A percentile compares a stretch with the other conserved stretches of the same genome.
Evolutionary conservation across 495 filamentous ascomycete species (phyloP).

Genomic region (Poronia punctata): DNA sequence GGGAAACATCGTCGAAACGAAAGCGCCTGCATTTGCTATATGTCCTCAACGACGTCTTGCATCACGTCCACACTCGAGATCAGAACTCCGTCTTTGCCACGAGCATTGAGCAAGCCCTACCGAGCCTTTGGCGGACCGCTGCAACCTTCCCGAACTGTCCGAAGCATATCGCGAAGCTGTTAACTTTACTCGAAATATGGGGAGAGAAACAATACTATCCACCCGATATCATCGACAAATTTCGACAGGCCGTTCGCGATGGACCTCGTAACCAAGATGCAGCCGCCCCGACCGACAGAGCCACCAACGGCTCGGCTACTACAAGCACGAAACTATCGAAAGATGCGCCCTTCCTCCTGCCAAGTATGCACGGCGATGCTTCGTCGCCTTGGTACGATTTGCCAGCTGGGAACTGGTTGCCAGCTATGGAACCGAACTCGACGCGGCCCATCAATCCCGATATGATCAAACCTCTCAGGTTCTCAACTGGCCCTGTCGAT

Average conservation of each 20-base stretch:
- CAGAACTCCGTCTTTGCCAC: conserved; percentile 48
- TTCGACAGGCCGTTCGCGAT: conserved; percentile 51
- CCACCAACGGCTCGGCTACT: conserved; percentile 10
- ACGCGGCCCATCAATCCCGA: conserved; percentile 63
- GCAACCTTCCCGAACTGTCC: conserved; percentile 56
- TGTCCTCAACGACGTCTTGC: conserved; percentile 74
- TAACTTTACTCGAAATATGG: conserved; percentile 68
- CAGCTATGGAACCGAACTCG: conserved; percentile 70
- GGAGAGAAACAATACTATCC: conserved; percentile 60
- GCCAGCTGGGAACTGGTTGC: conserved; percentile 75
- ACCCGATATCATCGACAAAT: conserved; percentile 49
- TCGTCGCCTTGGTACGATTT: conserved; percentile 75
- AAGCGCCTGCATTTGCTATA: conserved; percentile 75
- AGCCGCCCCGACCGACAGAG: conserved; percentile 1
- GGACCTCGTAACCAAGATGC: conserved; percentile 20
- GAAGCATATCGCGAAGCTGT: conserved; percentile 60
- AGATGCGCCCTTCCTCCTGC: conserved; percentile 61
- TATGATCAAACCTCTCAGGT: conserved; percentile 66
- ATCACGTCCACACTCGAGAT: conserved; percentile 63
- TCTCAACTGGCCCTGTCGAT: conserved; percentile 65
- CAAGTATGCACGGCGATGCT: conserved; percentile 68
- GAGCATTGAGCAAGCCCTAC: conserved; percentile 54
- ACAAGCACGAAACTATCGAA: conserved; percentile 31
- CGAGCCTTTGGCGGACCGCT: conserved; percentile 53
- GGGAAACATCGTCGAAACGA: conserved; percentile 53